Evolutionary conservation across 202 grass and related monocot species (phyloP), one percentile per base, ranked within the genome.

Genomic region (Carex arenaria): DNA sequence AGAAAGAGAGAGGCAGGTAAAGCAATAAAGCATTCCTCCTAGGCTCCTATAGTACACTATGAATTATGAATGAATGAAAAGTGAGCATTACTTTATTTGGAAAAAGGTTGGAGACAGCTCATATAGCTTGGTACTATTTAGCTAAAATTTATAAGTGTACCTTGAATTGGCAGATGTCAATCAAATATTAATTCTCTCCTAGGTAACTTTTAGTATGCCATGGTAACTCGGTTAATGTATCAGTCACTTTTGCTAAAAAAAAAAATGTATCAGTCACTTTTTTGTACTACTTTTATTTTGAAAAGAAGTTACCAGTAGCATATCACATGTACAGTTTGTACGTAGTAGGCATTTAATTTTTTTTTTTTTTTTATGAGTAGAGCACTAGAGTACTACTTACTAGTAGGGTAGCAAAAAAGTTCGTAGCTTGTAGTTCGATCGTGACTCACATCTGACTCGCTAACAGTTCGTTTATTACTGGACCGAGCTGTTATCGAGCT

Each of bases 101-200:
- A 36, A 78, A 78, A 78, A 38, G 73, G 73, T 78, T 59, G 73
- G 73, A 38, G 73, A 78, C 73, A 78, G 73, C 73, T 78, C 51
- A 78, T 78, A 78, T 15, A 59, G 73, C 54, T 56, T 78, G 52
- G 53, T 78, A 59, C 54, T 38, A 78, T 78, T 78, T 78, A 14
- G 51, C 73, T 78, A 78, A 59, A 36, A 78, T 78, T 78, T 57
- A 78, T 78, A 59, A 19, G 28, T 78, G 73, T 78, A 78, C 73
- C 59, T 59, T 53, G 3, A 18, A 57, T 56, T 34, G 26, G 26
- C 49, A 54, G 20, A 26, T 49, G 34, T 52, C 72, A 77, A 77
- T 52, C 7, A 15, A 77, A 56, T 76, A 76, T 56, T 30, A 76
- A 18, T 31, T 71, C 34, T 43, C 0, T 55, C 23, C 5, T 13